Conservation (phyloP, 768 basidiomycete genomes). For the Leccinum obscurum region DNA sequence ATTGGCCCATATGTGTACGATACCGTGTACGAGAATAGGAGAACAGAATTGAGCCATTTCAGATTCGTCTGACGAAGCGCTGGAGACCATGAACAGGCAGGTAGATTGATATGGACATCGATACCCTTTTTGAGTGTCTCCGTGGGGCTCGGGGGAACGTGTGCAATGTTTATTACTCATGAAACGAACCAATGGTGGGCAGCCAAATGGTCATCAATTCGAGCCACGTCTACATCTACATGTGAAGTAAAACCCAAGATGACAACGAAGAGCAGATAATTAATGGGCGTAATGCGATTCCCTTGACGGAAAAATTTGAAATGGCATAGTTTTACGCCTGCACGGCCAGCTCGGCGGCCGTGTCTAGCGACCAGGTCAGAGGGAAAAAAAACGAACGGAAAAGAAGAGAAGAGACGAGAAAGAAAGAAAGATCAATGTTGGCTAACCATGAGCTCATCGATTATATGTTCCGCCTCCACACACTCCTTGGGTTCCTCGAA, state of each 20-base stretch:
- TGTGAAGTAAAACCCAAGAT: not conserved
- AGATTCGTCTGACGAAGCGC: not conserved
- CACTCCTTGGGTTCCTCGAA: conserved; percentile 73
- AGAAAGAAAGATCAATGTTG: not conserved
- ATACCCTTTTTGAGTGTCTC: not conserved
- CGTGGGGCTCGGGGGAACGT: not conserved
- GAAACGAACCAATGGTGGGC: not conserved
- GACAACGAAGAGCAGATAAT: not conserved
- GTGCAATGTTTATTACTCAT: not conserved
- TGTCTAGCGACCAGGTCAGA: not conserved
- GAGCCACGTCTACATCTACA: not conserved
- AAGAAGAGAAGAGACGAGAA: not conserved
- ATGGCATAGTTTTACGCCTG: not conserved
- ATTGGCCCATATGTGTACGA: conserved; percentile 1
- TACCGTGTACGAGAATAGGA: conserved; percentile 3
- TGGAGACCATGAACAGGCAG: not conserved
- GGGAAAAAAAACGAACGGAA: not conserved
- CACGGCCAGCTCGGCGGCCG: not conserved
- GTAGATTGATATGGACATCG: not conserved
- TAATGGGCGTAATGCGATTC: not conserved
- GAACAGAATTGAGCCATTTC: not conserved
- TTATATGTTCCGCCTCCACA: conserved; percentile 53
- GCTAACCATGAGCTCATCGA: conserved; percentile 22
- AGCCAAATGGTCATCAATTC: not conserved
- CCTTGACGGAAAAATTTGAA: not conserved